Evolutionary conservation across 1,284 basidiomycete genomes (phyloP), one percentile per base, ranked within the genome.

Genomic region (Trichosporon coremiiforme): DNA sequence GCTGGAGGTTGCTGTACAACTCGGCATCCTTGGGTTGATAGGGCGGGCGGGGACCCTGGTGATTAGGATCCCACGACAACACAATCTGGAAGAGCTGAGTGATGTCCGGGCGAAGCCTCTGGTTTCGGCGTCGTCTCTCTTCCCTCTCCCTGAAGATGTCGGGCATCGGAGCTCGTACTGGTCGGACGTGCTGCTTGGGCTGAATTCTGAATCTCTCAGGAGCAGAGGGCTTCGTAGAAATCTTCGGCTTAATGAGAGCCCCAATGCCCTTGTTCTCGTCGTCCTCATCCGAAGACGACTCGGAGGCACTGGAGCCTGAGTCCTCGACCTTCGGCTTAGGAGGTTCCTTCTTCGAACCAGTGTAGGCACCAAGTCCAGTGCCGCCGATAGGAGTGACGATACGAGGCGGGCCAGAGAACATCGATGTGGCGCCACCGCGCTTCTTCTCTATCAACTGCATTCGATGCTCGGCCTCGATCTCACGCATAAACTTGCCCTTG

Each of bases 11-110:
- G 38, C 73, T 78, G 22, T 80, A 70, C 45, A 73, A 81, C 4
- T 80, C 75, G 10, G 84, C 86, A 62, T 81, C 80, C 12, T 82
- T 77, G 0, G 90, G 89, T 36, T 90, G 90, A 63, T 81, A 77
- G 9, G 82, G 84, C 1, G 83, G 80, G 10, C 86, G 83, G 8
- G 88, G 84, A 10, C 90, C 91, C 1, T 83, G 83, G 73, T 92
- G 87, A 66, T 90, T 87, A 71, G 94, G 94, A 80, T 92, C 86
- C 96, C 96, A 99, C 0, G 90, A 89, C 1, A 99, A 84, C 47
- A 99, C 86, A n/a, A 86, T 86, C 50, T 89, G 88, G 80, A 96
- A 92, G 22, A 99, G 88, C 13, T 86, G 86, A 13, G 89, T 89
- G 36, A 95, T 86, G 79, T 98, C 91, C 0, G 95, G 95, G 75